Evolutionary conservation across 2,329 filamentous ascomycete genomes (phyloP).

Genomic region (Shiraia sp.): DNA sequence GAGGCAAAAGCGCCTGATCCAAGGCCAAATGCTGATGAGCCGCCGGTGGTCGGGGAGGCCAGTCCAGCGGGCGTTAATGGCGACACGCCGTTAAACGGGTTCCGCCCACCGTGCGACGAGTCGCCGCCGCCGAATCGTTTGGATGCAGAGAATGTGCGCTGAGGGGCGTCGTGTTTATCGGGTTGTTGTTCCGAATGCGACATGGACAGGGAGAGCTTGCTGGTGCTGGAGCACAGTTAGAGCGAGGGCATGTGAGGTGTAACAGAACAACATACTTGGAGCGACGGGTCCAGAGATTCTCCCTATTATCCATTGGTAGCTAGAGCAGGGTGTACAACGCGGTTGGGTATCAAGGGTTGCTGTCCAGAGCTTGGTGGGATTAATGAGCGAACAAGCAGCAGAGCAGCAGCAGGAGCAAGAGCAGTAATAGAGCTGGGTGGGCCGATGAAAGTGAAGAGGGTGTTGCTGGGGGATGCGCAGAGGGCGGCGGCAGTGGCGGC

Average conservation of each 20-base stretch:
- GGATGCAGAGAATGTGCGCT: conserved; percentile 66
- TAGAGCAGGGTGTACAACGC: conserved; percentile 9
- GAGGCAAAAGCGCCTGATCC: conserved; percentile 95
- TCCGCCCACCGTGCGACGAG: conserved; percentile 74
- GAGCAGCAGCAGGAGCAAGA: conserved; percentile 22
- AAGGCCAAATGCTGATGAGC: conserved; percentile 88
- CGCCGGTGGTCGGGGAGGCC: conserved; percentile 74
- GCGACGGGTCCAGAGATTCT: conserved; percentile 74
- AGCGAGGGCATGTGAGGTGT: conserved; percentile 20
- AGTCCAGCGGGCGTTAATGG: conserved; percentile 67
- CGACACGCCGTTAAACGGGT: conserved; percentile 77
- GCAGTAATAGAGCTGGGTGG: conserved; percentile 26
- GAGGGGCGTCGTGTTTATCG: conserved; percentile 56
- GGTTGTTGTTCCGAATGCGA: conserved; percentile 59
- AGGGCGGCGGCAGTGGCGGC: too few relatives aligned
- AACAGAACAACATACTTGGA: conserved; percentile 66
- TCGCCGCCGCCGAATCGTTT: conserved; percentile 77
- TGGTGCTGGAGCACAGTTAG: conserved; percentile 62
- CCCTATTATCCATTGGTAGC: conserved; percentile 47
- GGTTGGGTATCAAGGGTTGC: conserved; percentile 12
- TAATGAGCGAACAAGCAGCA: conserved; percentile 43
- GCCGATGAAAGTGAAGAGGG: conserved; percentile 7
- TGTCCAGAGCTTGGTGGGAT: conserved; percentile 37
- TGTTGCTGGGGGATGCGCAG: too few relatives aligned
- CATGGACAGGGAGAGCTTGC: conserved; percentile 89